These are phyloP conservation scores for Nitzschia sp. DNA, from an alignment of 108 stramenopile genomes.

Conservation along the genomic window DNA sequence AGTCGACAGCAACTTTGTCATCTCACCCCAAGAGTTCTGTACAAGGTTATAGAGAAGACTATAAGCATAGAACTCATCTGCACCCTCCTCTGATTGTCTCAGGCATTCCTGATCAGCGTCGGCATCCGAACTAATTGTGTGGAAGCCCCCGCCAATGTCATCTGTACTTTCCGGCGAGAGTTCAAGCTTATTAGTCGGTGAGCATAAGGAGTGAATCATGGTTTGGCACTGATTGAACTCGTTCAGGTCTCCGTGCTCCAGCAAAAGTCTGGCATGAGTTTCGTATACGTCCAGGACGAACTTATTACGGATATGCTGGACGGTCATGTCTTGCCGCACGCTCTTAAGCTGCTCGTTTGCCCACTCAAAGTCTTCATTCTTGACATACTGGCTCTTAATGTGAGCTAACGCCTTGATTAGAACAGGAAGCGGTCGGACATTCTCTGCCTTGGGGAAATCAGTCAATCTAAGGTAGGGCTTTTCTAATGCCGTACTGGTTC, in stretches of 20 bases:
- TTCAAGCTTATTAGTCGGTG: background rate
- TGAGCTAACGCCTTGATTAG: conserved; percentile 61
- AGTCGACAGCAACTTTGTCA: conserved; percentile 14
- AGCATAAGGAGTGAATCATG: conserved; percentile 57
- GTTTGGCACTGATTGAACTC: conserved; percentile 91
- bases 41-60: conserved; percentile 71
- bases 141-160: background rate
- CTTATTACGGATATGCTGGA: conserved; percentile 68
- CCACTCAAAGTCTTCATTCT: conserved; percentile 80
- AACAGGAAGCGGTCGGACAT: conserved; percentile 71
- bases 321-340: conserved; percentile 86
- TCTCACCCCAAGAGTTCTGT: conserved; percentile 51
- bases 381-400: conserved; percentile 60
- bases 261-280: conserved; percentile 78
- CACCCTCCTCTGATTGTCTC: conserved; percentile 32
- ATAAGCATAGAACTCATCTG: conserved; percentile 79
- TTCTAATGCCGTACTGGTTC: conserved; percentile 53
- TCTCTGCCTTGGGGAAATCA: conserved; percentile 55
- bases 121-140: background rate
- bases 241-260: conserved; percentile 81
- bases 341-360: conserved; percentile 88
- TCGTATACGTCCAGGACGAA: conserved; percentile 74
- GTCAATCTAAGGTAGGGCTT: conserved; percentile 87
- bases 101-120: conserved; percentile 10
- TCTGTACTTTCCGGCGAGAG: background rate